Conservation (phyloP, 441 rosid species). For the Daphne laureola region DNA sequence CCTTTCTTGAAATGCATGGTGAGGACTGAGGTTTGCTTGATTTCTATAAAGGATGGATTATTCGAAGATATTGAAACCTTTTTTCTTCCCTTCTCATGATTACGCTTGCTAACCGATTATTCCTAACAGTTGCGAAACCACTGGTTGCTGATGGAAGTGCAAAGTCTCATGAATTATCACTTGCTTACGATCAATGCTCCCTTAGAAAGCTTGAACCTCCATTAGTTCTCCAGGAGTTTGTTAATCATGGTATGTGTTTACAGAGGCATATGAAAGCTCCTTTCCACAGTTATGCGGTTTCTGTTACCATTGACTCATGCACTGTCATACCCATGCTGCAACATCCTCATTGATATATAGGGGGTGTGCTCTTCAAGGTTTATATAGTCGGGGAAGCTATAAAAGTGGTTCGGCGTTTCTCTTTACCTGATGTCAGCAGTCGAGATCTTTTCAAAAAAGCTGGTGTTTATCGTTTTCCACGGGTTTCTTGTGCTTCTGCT, state of each 20-base stretch:
- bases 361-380: slow-evolving; percentile 63
- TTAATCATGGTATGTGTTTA: slow-evolving; percentile 48
- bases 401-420: slow-evolving; percentile 54
- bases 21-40: not conserved
- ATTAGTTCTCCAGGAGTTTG: slow-evolving; percentile 60
- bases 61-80: not conserved
- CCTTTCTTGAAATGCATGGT: not conserved
- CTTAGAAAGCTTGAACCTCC: slow-evolving; percentile 61
- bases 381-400: slow-evolving; percentile 62
- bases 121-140: slow-evolving; percentile 60
- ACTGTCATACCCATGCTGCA: not conserved
- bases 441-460: slow-evolving; percentile 45
- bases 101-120: not conserved
- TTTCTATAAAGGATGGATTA: slow-evolving; percentile 1
- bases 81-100: not conserved
- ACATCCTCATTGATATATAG: slow-evolving; percentile 30
- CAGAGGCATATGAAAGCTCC: not conserved
- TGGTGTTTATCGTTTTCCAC: slow-evolving; percentile 70
- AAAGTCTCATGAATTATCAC: slow-evolving; percentile 55
- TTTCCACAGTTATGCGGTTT: not conserved
- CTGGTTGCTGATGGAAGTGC: slow-evolving; percentile 59
- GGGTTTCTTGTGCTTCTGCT: slow-evolving; percentile 92
- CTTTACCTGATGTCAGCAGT: slow-evolving; percentile 51
- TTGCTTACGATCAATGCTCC: slow-evolving; percentile 51
- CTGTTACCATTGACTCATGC: slow-evolving; percentile 5